Evolutionary conservation across 2,329 filamentous ascomycete genomes (phyloP).

Genomic region (Fusarium irregulare): DNA sequence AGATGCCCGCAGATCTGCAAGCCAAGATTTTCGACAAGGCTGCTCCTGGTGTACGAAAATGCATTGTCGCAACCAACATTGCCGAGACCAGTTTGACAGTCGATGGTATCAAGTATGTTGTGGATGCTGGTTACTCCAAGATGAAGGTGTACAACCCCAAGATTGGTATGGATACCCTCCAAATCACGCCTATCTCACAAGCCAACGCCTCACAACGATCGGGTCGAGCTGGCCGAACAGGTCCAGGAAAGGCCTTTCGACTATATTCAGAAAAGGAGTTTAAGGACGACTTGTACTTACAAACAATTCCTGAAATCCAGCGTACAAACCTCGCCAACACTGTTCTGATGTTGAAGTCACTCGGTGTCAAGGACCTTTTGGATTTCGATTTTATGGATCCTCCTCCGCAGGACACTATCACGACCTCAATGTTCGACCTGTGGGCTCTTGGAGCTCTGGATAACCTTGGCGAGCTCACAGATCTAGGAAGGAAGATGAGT

Average conservation of each 20-base stretch:
- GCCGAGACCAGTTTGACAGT: conserved; percentile 98
- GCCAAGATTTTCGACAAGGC: conserved; percentile 97
- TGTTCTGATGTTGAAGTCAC: conserved; percentile 90
- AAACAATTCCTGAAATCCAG: conserved; percentile 98
- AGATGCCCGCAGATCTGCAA: conserved; percentile 98
- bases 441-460: conserved; percentile 96
- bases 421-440: conserved; percentile 95
- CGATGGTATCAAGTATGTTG: conserved; percentile 99
- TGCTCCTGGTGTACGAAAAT: conserved; percentile 89
- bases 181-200: conserved; percentile 97
- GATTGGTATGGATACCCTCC: conserved; percentile 99
- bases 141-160: conserved; percentile 98
- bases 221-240: conserved; percentile 92
- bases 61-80: conserved; percentile 98
- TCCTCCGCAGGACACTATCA: conserved; percentile 96
- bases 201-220: conserved; percentile 95
- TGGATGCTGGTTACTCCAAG: conserved; percentile 95
- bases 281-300: conserved; percentile 94
- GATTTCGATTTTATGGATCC: conserved; percentile 99
- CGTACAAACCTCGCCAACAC: conserved; percentile 96
- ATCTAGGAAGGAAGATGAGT: conserved; percentile 91
- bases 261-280: conserved; percentile 95
- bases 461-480: conserved; percentile 91
- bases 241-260: conserved; percentile 93
- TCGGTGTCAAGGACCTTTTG: conserved; percentile 91